phyloP scores from a whole-genome alignment of 116 monocot genomes.

The Trichopus zeylanicus region DNA sequence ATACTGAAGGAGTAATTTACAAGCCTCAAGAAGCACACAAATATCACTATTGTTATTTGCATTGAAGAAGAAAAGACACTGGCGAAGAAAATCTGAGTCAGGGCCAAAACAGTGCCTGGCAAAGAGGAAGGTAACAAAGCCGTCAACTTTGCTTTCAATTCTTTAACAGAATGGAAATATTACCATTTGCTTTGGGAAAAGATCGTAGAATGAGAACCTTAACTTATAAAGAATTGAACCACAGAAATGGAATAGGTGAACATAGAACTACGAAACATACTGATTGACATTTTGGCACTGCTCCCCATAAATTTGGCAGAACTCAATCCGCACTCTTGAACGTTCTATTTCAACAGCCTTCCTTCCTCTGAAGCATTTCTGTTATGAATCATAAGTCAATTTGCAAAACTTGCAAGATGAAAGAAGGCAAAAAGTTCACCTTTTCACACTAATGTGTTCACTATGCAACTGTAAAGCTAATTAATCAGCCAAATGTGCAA shows the following conservation, averaged over 20 bases:
- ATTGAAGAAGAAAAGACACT: slow-evolving; percentile 78
- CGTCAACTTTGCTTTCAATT: too few relatives aligned
- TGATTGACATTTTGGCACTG: slow-evolving; percentile 40
- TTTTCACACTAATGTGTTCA: too few relatives aligned
- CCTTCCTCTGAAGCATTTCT: slow-evolving; percentile 98
- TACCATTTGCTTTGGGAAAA: too few relatives aligned
- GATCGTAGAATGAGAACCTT: neutral
- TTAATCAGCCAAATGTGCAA: too few relatives aligned
- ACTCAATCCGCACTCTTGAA: slow-evolving; percentile 49
- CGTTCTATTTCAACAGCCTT: slow-evolving; percentile 59
- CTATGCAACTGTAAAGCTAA: too few relatives aligned
- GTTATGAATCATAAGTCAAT: slow-evolving; percentile 33
- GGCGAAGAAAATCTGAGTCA: slow-evolving; percentile 74
- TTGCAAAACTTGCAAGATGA: slow-evolving; percentile 6
- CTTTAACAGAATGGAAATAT: too few relatives aligned
- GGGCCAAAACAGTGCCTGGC: slow-evolving; percentile 68
- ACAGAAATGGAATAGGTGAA: slow-evolving; percentile 5
- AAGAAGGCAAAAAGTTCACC: too few relatives aligned
- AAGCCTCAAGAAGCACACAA: slow-evolving; percentile 44
- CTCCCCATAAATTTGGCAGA: slow-evolving; percentile 50
- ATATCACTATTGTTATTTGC: slow-evolving; percentile 52
- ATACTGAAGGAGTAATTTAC: slow-evolving; percentile 54
- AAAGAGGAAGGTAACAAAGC: too few relatives aligned
- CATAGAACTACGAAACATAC: slow-evolving; percentile 25
- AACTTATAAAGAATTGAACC: too few relatives aligned